Evolutionary conservation across 2,329 filamentous ascomycete genomes (phyloP).

Genomic region (Rhynchosporium graminicola): DNA sequence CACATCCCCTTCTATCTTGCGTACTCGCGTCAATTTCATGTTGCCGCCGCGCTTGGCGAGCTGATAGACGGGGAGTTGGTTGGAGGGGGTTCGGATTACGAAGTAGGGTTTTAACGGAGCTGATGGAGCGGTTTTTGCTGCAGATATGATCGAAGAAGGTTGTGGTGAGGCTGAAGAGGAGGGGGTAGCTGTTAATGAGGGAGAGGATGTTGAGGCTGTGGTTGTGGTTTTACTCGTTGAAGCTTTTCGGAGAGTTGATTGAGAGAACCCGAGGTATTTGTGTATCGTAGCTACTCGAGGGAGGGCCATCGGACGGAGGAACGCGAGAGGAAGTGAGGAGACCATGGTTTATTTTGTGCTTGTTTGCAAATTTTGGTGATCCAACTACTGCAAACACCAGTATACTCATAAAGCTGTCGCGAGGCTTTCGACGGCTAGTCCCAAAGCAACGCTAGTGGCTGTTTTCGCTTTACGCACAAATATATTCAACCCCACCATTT

Average conservation of each 20-base stretch:
- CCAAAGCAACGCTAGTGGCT: constrained; percentile 13
- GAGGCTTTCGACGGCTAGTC: constrained; percentile 11
- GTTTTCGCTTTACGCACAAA: constrained; percentile 19
- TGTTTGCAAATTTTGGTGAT: background rate
- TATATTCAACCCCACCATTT: constrained; percentile 19
- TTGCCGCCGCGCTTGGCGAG: constrained; percentile 74
- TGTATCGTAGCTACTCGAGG: constrained; percentile 37
- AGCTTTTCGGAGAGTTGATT: constrained; percentile 12
- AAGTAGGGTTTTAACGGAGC: constrained; percentile 43
- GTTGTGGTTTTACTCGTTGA: constrained; percentile 10
- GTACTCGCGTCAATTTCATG: constrained; percentile 70
- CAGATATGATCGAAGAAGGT: constrained; percentile 20
- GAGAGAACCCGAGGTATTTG: constrained; percentile 34
- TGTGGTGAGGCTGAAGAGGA: constrained; percentile 3
- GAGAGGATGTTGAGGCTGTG: constrained; percentile 20
- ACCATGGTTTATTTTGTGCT: constrained; percentile 20
- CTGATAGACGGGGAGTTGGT: constrained; percentile 76
- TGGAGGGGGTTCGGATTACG: constrained; percentile 68
- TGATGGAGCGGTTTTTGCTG: constrained; percentile 10
- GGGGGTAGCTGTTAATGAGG: constrained; percentile 18
- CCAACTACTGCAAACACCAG: background rate
- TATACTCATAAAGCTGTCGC: constrained; percentile 7
- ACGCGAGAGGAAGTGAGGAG: constrained; percentile 34
- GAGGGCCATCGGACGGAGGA: constrained; percentile 39
- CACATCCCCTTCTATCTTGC: constrained; percentile 76